phyloP scores from a whole-genome alignment of 192 early-diverging fungal genomes.

The Spizellomyces sp. region DNA sequence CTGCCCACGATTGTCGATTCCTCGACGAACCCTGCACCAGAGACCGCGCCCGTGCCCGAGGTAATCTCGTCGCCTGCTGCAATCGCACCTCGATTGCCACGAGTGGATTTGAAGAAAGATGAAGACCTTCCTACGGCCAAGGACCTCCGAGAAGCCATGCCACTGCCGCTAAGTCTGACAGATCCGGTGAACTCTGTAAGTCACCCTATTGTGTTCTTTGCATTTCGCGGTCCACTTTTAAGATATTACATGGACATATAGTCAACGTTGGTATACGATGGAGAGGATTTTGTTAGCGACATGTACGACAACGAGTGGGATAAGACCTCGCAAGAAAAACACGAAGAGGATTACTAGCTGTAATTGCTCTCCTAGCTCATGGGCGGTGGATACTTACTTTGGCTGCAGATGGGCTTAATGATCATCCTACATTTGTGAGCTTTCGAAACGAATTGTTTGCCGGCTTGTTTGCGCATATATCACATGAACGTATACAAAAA shows the following conservation, averaged over 20 bases:
- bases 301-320: constrained; percentile 29
- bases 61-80: background rate
- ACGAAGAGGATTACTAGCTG: constrained; percentile 3
- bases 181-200: background rate
- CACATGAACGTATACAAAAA: too few relatives aligned
- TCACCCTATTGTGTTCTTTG: too few relatives aligned
- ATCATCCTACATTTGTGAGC: too few relatives aligned
- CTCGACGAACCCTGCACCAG: background rate
- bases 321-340: background rate
- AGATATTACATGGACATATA: background rate
- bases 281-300: constrained; percentile 28
- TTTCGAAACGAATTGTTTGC: too few relatives aligned
- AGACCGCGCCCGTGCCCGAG: background rate
- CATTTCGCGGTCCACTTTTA: too few relatives aligned
- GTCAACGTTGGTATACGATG: background rate
- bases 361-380: background rate
- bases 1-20: background rate
- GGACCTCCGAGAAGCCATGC: constrained; percentile 11
- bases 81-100: background rate
- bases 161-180: constrained; percentile 5
- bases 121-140: constrained; percentile 20
- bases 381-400: background rate
- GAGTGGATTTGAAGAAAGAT: background rate
- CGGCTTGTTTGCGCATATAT: too few relatives aligned
- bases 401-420: background rate